A percentile compares a stretch with the other conserved stretches of the same genome.
Evolutionary conservation across 2,329 filamentous ascomycete genomes (phyloP).

Genomic region (Calonectria leucothoes): DNA sequence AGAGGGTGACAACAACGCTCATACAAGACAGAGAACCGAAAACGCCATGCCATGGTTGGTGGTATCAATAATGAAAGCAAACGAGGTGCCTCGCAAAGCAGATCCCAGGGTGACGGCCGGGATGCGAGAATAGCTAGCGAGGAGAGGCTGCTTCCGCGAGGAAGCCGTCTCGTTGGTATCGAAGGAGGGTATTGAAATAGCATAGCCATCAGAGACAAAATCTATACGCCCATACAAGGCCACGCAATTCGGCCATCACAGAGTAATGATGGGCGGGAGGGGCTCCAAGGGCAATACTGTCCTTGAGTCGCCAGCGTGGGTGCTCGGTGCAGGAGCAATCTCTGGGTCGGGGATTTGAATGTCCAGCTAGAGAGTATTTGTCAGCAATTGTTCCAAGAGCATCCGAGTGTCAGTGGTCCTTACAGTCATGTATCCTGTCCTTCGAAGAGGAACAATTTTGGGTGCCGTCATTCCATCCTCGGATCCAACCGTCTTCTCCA

Average conservation of each 20-base stretch:
- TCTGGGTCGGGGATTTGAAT: constrained; percentile 86
- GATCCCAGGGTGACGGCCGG: background rate
- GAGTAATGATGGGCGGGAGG: constrained; percentile 34
- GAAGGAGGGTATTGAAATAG: constrained; percentile 35
- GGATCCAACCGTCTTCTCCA: constrained; percentile 65
- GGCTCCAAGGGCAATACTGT: constrained; percentile 50
- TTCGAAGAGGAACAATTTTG: constrained; percentile 80
- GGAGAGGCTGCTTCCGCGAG: constrained; percentile 39
- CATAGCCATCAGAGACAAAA: constrained; percentile 21
- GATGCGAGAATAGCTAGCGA: constrained; percentile 25
- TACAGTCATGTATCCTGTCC: constrained; percentile 89
- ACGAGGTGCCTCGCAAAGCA: constrained; percentile 9
- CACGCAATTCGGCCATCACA: constrained; percentile 28
- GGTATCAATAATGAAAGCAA: constrained; percentile 40
- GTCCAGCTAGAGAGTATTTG: constrained; percentile 67
- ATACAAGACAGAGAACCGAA: constrained; percentile 26
- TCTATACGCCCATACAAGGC: constrained; percentile 20
- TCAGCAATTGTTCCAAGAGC: constrained; percentile 19
- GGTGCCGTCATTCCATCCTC: constrained; percentile 68
- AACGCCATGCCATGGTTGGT: constrained; percentile 45
- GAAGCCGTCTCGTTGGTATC: constrained; percentile 39
- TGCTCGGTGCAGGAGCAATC: constrained; percentile 66
- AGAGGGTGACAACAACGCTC: constrained; percentile 5
- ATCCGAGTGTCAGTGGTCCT: constrained; percentile 43
- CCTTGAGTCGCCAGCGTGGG: constrained; percentile 51